phyloP scores from a whole-genome alignment of 208 protist species.

The Blastocrithidia nonstop region DNA sequence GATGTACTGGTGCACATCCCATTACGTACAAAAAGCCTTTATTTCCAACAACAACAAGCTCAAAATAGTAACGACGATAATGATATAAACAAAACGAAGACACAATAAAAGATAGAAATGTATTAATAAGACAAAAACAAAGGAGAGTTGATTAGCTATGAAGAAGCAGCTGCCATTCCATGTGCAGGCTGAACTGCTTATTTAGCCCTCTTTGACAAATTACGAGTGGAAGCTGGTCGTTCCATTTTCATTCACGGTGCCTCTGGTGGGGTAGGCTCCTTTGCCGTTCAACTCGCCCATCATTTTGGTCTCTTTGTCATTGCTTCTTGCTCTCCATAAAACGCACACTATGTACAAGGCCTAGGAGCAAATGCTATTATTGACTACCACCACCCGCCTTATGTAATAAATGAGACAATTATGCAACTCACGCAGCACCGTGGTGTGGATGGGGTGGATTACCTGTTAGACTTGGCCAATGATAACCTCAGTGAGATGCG shows the following conservation, averaged over 20 bases:
- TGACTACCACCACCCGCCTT: no score
- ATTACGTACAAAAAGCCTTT: no score
- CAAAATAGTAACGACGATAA: no score
- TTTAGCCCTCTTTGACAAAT: slow-evolving; percentile 59
- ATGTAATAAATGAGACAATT: slow-evolving; percentile 16
- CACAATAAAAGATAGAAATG: no score
- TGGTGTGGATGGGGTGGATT: slow-evolving; percentile 52
- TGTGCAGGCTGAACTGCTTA: slow-evolving; percentile 46
- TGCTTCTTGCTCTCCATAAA: slow-evolving; percentile 35
- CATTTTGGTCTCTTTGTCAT: slow-evolving; percentile 53
- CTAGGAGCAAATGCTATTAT: slow-evolving; percentile 54
- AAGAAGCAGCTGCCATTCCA: slow-evolving; percentile 51
- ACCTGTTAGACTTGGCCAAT: slow-evolving; percentile 42
- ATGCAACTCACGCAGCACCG: neutral
- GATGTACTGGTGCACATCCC: no score
- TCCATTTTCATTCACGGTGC: slow-evolving; percentile 69
- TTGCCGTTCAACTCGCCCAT: slow-evolving; percentile 64
- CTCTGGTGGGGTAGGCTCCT: slow-evolving; percentile 50
- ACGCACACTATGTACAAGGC: slow-evolving; percentile 29
- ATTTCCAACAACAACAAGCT: no score
- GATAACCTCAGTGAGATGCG: slow-evolving; percentile 19
- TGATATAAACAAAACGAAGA: no score
- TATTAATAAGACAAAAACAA: no score
- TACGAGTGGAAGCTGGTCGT: slow-evolving; percentile 28
- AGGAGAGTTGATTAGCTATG: no score